Evolutionary conservation across 129 eudicot species (phyloP).

Genomic region (Helianthus tuberosus): DNA sequence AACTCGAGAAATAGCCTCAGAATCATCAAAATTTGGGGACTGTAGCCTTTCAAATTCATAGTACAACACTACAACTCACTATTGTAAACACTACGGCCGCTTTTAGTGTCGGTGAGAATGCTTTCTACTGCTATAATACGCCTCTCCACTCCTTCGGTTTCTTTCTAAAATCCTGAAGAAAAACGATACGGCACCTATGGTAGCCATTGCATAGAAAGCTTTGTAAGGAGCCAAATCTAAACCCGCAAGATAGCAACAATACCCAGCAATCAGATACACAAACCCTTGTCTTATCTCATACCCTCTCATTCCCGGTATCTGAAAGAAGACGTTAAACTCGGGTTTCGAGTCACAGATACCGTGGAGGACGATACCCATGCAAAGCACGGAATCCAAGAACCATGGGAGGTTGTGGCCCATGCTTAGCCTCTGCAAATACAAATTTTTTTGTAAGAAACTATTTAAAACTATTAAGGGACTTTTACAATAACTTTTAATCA

Average conservation of each 20-base stretch:
- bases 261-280: conserved; percentile 79
- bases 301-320: conserved; percentile 49
- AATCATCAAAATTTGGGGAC: conserved; percentile 38
- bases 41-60: conserved; percentile 10
- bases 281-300: conserved; percentile 72
- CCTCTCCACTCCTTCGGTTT: conserved; percentile 69
- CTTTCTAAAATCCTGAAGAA: conserved; percentile 64
- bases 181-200: conserved; percentile 62
- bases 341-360: conserved; percentile 84
- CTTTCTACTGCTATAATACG: conserved; percentile 63
- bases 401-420: conserved; percentile 70
- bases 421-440: conserved; percentile 73
- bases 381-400: conserved; percentile 80
- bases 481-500: not conserved
- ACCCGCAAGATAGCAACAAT: conserved; percentile 66
- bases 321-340: conserved; percentile 71
- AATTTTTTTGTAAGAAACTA: conserved; percentile 14
- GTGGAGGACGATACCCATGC: conserved; percentile 77
- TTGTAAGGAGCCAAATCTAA: conserved; percentile 84
- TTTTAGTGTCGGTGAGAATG: conserved; percentile 86
- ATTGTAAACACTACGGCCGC: conserved; percentile 2
- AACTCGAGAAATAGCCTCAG: not conserved
- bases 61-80: conserved; percentile 36
- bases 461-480: not conserved
- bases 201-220: conserved; percentile 85